These are phyloP conservation scores for Metschnikowia henanensis DNA, from an alignment of 805 yeast species.

Conservation along the genomic window DNA sequence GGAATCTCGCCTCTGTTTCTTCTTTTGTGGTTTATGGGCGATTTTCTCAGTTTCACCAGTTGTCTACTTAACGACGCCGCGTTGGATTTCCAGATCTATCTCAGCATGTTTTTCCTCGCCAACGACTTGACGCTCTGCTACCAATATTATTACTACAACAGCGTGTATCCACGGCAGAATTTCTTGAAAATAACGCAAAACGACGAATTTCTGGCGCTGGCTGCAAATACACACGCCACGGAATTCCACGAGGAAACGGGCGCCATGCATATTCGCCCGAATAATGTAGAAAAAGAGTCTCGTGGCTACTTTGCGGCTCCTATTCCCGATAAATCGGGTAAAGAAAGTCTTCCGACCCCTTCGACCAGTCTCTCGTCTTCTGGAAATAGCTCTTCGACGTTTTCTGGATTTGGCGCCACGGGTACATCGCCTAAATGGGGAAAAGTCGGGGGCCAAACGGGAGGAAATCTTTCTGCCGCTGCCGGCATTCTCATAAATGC, in stretches of 20 bases:
- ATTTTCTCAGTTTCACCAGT: constrained; percentile 38
- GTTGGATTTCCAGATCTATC: constrained; percentile 37
- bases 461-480: too few relatives aligned
- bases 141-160: constrained; percentile 74
- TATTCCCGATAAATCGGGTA: background rate
- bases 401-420: constrained; percentile 15
- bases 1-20: constrained; percentile 65
- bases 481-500: constrained; percentile 17
- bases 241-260: constrained; percentile 7
- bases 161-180: constrained; percentile 31
- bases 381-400: background rate
- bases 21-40: constrained; percentile 62
- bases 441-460: too few relatives aligned
- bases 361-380: constrained; percentile 5
- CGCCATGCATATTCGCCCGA: constrained; percentile 16
- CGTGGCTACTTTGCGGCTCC: background rate
- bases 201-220: background rate
- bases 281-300: constrained; percentile 3
- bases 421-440: constrained; percentile 9
- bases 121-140: constrained; percentile 67
- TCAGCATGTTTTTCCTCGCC: constrained; percentile 41
- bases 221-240: background rate
- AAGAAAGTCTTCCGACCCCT: constrained; percentile 1
- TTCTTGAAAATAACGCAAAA: background rate
- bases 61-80: constrained; percentile 40